These are phyloP conservation scores for Boletus semigastroideus DNA, from an alignment of 1,284 basidiomycete species.

Conservation along the genomic window DNA sequence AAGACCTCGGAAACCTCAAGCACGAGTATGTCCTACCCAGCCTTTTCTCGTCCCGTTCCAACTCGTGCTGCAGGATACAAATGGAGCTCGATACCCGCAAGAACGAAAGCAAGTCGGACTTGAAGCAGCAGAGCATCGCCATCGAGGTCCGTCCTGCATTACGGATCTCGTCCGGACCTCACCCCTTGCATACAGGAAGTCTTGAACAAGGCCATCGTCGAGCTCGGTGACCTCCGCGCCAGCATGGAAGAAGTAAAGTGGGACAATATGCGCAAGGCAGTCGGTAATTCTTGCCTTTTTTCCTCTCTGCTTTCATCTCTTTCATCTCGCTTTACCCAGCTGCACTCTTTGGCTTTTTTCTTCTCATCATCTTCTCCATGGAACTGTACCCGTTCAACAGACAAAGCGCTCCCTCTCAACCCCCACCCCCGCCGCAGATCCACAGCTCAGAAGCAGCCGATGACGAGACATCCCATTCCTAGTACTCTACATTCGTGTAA, in stretches of 20 bases:
- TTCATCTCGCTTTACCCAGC: constrained; percentile 38
- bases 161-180: not conserved
- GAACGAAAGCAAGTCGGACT: constrained; percentile 86
- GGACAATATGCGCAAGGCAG: constrained; percentile 87
- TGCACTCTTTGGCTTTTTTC: constrained; percentile 61
- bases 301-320: not conserved
- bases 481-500: constrained; percentile 23
- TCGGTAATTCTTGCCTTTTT: constrained; percentile 52
- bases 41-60: not conserved
- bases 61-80: constrained; percentile 63
- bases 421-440: constrained; percentile 20
- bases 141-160: constrained; percentile 69
- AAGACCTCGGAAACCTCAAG: constrained; percentile 86
- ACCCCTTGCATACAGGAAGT: constrained; percentile 53
- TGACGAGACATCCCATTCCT: constrained; percentile 18
- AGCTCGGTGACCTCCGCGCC: constrained; percentile 82
- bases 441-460: constrained; percentile 14
- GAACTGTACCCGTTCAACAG: constrained; percentile 49
- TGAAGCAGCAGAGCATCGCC: constrained; percentile 84
- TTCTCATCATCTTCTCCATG: constrained; percentile 66
- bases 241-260: constrained; percentile 88
- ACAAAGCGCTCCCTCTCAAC: constrained; percentile 39
- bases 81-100: constrained; percentile 96
- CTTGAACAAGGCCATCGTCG: constrained; percentile 83
- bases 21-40: constrained; percentile 72